Conservation (phyloP, 371 early-diverging fungal species). For the Syncephalastrum monosporum region DNA sequence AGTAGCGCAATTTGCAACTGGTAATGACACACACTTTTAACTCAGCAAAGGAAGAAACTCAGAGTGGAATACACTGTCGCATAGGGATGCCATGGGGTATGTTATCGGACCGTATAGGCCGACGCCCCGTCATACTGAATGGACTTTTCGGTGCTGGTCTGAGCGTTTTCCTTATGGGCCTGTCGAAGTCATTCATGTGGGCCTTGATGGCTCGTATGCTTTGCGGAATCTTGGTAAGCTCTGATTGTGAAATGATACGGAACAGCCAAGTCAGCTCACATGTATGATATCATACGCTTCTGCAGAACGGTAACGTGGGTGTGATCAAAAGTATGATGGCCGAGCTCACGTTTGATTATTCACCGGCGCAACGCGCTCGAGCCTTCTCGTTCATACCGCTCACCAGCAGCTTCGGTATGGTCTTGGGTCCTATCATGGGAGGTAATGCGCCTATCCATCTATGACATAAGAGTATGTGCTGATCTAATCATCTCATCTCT, state of each 20-base stretch:
- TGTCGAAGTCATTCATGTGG: slow-evolving; percentile 66
- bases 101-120: slow-evolving; percentile 66
- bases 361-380: slow-evolving; percentile 40
- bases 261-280: too few relatives aligned
- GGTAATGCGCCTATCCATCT: slow-evolving; percentile 23
- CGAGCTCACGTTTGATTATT: slow-evolving; percentile 68
- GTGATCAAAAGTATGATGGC: slow-evolving; percentile 84
- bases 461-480: too few relatives aligned
- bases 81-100: slow-evolving; percentile 58
- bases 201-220: slow-evolving; percentile 66
- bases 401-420: slow-evolving; percentile 52
- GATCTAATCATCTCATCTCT: too few relatives aligned
- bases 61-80: background rate
- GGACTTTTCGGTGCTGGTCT: slow-evolving; percentile 77
- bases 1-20: slow-evolving; percentile 57
- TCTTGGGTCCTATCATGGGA: slow-evolving; percentile 77
- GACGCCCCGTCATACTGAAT: slow-evolving; percentile 76
- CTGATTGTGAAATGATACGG: slow-evolving; percentile 18
- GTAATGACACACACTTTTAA: slow-evolving; percentile 20
- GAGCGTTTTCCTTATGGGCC: slow-evolving; percentile 72
- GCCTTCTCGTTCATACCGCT: slow-evolving; percentile 59
- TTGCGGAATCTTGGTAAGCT: slow-evolving; percentile 66
- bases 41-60: too few relatives aligned
- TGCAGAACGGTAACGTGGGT: slow-evolving; percentile 69
- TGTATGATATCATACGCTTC: background rate